Evolutionary conservation across 2,329 filamentous ascomycete genomes (phyloP), one percentile per base, ranked within the genome.

Genomic region (Septoria petroselini): DNA sequence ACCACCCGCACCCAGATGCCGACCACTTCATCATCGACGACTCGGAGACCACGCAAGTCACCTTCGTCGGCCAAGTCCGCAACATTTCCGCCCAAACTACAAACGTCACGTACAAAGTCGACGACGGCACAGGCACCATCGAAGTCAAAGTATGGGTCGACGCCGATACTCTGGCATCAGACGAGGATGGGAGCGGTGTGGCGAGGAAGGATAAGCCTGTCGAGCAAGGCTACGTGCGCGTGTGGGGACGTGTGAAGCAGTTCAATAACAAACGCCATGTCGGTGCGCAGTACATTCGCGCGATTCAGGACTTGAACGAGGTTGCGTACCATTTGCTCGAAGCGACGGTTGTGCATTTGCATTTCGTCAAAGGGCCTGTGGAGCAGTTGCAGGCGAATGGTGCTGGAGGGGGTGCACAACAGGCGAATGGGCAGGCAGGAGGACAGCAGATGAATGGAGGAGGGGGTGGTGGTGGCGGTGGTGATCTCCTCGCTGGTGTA

Each of bases 141-240:
- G 94, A 98, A 71, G 91, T 89, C 59, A 94, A 93, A 75, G 84
- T 86, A 69, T 95, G 87, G 86, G 77, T 87, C 50, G 85, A 91
- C 70, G 72, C 78, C 58, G 80, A 82, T 64, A 65, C 71, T 8
- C 40, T 50, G 17, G 19, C 41, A 67, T 73, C 76, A n/a, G 61
- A 62, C 34, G 70, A 69, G 14, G 71, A 74, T n/a, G n/a, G n/a
- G 17, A 38, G 68, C 21, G 38, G 52, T 1, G 48, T 42, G 19
- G 48, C 47, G 29, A 73, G 75, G 33, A 76, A 76, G 57, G 68
- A 74, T 15, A 78, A 80, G 55, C 81, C 88, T 60, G 78, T 82
- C 57, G 76, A 85, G 58, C 86, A 91, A 64, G 80, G 83, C 45
- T 91, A 95, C 71, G 88, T 91, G 44, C 84, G 91, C 64, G 85